Percentiles rank a stretch among this genome's conserved stretches.
Evolutionary conservation across 2,329 filamentous ascomycete genomes (phyloP).

Genomic region (Onygenales sp.): DNA sequence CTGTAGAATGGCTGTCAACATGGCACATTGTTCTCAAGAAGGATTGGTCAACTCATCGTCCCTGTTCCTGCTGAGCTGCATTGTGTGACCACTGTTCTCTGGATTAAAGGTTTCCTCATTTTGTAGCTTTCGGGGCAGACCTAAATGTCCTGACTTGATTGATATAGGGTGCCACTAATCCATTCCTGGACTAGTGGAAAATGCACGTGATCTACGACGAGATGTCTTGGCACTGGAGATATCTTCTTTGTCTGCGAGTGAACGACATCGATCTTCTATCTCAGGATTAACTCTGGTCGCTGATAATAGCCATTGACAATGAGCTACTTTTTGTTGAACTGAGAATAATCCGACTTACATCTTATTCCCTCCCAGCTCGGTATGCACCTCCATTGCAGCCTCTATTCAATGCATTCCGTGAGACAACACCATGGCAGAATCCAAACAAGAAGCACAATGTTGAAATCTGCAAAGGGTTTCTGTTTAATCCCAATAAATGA

Average conservation of each 20-base stretch:
- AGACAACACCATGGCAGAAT: background rate
- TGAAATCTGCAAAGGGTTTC: background rate
- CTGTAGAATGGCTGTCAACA: background rate
- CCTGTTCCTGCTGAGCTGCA: background rate
- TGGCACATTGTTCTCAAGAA: background rate
- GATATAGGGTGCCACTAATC: background rate
- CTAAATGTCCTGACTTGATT: background rate
- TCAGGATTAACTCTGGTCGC: background rate
- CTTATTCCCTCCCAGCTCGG: background rate
- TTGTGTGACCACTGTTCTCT: background rate
- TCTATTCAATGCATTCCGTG: background rate
- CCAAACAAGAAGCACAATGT: background rate
- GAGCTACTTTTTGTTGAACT: background rate
- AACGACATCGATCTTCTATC: background rate
- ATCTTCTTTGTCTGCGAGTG: background rate
- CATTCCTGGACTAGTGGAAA: no score
- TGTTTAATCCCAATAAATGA: background rate
- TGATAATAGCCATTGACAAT: background rate
- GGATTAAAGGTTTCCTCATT: background rate
- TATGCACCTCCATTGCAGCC: background rate
- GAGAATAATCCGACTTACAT: background rate
- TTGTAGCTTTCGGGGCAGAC: background rate
- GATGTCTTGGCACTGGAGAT: no score
- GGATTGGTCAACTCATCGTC: background rate
- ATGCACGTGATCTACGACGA: no score